phyloP scores from a whole-genome alignment of 2,329 filamentous ascomycete species.

The Aspergillus sp. region DNA sequence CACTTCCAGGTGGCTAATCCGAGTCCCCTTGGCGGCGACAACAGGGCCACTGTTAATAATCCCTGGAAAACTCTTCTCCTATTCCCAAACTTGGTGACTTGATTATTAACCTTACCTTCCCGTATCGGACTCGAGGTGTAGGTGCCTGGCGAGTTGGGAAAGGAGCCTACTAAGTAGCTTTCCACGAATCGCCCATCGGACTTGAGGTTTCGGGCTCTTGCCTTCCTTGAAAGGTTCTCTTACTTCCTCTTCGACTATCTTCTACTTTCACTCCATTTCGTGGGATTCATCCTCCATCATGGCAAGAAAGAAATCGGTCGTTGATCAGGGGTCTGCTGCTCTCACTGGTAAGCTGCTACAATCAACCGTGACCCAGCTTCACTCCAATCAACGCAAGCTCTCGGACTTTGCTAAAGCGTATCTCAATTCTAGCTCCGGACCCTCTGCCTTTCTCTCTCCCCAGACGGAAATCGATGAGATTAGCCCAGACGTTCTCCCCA shows the following conservation, averaged over 20 bases:
- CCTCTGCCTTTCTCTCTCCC: conserved; percentile 10
- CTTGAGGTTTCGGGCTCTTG: neutral
- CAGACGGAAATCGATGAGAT: conserved; percentile 31
- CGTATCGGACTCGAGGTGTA: neutral
- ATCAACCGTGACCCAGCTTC: neutral
- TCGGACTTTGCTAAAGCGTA: neutral
- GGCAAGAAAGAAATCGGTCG: conserved; percentile 4
- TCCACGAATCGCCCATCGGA: neutral
- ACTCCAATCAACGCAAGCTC: neutral
- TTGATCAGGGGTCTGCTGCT: neutral
- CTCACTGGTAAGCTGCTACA: conserved; percentile 3
- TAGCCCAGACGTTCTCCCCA: conserved; percentile 21
- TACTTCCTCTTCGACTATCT: neutral
- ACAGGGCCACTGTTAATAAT: conserved; percentile 10
- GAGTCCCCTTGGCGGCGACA: conserved; percentile 2
- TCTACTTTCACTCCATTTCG: neutral
- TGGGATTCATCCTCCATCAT: neutral
- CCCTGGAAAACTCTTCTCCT: conserved; percentile 16
- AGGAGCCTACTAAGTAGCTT: neutral
- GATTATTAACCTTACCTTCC: conserved; percentile 15
- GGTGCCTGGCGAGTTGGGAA: neutral
- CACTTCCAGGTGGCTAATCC: conserved; percentile 15
- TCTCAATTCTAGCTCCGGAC: conserved; percentile 8
- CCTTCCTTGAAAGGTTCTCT: neutral
- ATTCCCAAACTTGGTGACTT: conserved; percentile 15